A percentile compares a stretch with the other conserved stretches of the same genome.
These are phyloP conservation scores for Naganishia kalamii DNA, from an alignment of 768 basidiomycete genomes.

Conservation along the genomic window DNA sequence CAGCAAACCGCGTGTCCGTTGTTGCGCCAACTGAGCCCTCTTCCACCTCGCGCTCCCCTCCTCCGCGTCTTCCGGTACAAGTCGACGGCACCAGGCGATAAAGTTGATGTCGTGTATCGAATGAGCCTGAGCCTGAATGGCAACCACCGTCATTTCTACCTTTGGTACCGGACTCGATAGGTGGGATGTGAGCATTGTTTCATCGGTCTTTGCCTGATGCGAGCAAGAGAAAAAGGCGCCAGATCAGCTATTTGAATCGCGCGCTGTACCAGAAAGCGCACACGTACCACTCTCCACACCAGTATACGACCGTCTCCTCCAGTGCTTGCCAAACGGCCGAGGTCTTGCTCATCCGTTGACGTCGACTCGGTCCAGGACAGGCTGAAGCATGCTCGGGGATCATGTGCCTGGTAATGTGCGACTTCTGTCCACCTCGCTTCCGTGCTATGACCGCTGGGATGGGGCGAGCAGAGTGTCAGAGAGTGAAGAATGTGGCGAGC, in stretches of 20 bases:
- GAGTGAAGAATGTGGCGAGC: background rate
- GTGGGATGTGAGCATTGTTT: constrained; percentile 16
- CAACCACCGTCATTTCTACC: background rate
- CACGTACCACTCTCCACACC: constrained; percentile 62
- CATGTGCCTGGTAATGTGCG: constrained; percentile 47
- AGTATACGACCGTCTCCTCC: constrained; percentile 80
- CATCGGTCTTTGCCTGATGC: background rate
- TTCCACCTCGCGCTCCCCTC: constrained; percentile 8
- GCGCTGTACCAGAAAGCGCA: background rate
- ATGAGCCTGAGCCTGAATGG: constrained; percentile 59
- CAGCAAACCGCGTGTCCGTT: constrained; percentile 57
- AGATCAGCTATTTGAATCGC: background rate
- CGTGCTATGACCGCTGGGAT: constrained; percentile 21
- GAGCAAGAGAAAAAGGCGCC: background rate
- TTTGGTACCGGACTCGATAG: background rate
- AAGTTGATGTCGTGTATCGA: constrained; percentile 78
- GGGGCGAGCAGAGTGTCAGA: background rate
- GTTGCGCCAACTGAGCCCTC: constrained; percentile 32
- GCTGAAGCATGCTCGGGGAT: constrained; percentile 17
- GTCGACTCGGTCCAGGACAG: constrained; percentile 57
- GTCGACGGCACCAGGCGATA: constrained; percentile 68
- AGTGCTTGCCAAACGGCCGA: constrained; percentile 79
- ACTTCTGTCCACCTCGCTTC: constrained; percentile 50
- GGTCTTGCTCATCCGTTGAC: constrained; percentile 45
- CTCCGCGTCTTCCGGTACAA: background rate